Evolutionary conservation across 805 yeast species (phyloP).

Genomic region (Yarrowia sp.): DNA sequence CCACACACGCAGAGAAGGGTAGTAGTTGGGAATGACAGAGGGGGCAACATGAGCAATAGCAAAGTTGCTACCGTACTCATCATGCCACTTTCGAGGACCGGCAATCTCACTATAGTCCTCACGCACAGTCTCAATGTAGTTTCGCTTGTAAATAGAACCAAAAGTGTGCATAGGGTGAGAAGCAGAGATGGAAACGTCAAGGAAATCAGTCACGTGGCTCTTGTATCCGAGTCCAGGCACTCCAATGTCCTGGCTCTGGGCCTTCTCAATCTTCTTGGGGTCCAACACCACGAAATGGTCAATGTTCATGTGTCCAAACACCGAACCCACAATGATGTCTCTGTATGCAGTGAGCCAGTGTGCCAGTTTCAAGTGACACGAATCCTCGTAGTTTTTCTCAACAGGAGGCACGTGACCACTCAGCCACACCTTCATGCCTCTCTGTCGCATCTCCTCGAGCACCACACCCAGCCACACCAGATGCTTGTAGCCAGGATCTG

Average conservation of each 20-base stretch:
- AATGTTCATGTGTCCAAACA: conserved; percentile 86
- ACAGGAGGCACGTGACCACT: conserved; percentile 88
- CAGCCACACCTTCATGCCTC: conserved; percentile 83
- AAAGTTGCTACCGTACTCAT: conserved; percentile 50
- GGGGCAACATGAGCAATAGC: conserved; percentile 68
- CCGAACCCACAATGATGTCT: conserved; percentile 78
- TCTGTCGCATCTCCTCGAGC: conserved; percentile 64
- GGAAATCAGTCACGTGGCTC: not conserved
- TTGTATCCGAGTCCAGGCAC: not conserved
- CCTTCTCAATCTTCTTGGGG: conserved; percentile 28
- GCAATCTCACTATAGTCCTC: conserved; percentile 50
- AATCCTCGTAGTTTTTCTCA: conserved; percentile 68
- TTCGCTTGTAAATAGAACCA: conserved; percentile 68
- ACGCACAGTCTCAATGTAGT: conserved; percentile 58
- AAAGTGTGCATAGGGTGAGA: conserved; percentile 36
- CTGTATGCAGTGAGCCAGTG: conserved; percentile 83
- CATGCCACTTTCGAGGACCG: conserved; percentile 37
- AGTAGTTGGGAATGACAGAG: conserved; percentile 79
- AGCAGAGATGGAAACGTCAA: not conserved
- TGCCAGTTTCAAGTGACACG: conserved; percentile 71
- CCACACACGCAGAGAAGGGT: conserved; percentile 82
- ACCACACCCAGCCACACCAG: conserved; percentile 76
- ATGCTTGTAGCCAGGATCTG: conserved; percentile 76
- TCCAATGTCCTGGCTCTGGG: conserved; percentile 3
- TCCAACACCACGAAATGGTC: conserved; percentile 83